Percentiles rank a stretch among this genome's conserved stretches.
Evolutionary conservation across 495 filamentous ascomycete species (phyloP).

Genomic region (Aspergillus cavernicola): DNA sequence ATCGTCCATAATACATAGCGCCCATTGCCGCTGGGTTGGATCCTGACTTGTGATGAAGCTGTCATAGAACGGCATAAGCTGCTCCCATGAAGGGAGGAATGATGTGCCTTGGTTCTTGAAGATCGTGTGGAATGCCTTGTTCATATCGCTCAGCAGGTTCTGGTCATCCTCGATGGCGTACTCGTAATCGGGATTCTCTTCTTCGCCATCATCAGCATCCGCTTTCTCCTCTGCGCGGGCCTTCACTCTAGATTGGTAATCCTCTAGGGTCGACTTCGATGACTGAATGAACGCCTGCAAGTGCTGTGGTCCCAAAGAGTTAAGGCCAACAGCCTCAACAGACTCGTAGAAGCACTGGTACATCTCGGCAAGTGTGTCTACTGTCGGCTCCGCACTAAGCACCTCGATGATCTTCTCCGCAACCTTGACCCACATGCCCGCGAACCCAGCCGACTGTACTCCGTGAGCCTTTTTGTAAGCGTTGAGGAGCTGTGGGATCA

Average conservation of each 20-base stretch:
- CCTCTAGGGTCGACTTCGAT: conserved; percentile 77
- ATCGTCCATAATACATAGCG: conserved; percentile 96
- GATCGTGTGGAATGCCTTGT: conserved; percentile 98
- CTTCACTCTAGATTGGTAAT: conserved; percentile 83
- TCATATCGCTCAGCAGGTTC: conserved; percentile 96
- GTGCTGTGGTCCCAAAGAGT: conserved; percentile 69
- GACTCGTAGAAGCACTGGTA: conserved; percentile 99
- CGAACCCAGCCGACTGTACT: conserved; percentile 65
- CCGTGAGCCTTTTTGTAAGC: conserved; percentile 91
- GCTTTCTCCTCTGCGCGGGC: conserved; percentile 73
- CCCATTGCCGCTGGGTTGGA: conserved; percentile 95
- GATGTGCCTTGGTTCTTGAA: conserved; percentile 88
- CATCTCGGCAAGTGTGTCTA: conserved; percentile 97
- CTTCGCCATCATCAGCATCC: conserved; percentile 77
- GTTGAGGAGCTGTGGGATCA: conserved; percentile 90
- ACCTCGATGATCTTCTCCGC: conserved; percentile 91
- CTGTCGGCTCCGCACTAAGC: conserved; percentile 87
- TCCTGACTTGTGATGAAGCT: conserved; percentile 79
- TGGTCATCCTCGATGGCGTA: conserved; percentile 98
- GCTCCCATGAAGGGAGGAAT: conserved; percentile 87
- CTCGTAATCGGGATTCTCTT: conserved; percentile 61
- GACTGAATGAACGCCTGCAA: conserved; percentile 85
- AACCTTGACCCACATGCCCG: conserved; percentile 77
- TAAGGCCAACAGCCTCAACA: conserved; percentile 86
- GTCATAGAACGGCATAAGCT: conserved; percentile 77